phyloP scores from a whole-genome alignment of 2,329 filamentous ascomycete genomes.

The Arthrobotrys conoides region DNA sequence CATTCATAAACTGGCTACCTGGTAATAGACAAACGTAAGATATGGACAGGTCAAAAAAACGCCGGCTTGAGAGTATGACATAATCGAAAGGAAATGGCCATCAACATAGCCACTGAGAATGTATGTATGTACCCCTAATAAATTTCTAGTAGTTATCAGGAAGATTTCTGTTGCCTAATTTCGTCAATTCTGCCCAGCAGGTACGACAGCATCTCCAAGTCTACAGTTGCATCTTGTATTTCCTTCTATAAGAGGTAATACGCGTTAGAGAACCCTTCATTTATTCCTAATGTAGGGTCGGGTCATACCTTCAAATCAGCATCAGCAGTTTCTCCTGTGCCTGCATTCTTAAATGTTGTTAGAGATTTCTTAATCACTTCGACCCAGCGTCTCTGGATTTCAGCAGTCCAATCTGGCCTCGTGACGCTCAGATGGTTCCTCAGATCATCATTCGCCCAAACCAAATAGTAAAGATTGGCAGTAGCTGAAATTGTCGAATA shows the following conservation, averaged over 20 bases:
- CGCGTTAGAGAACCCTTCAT: conserved; percentile 9
- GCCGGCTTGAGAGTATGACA: conserved; percentile 37
- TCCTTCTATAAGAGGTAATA: conserved; percentile 27
- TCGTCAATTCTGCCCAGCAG: conserved; percentile 55
- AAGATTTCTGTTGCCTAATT: conserved; percentile 51
- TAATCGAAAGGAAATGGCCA: conserved; percentile 4
- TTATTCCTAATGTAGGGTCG: background rate
- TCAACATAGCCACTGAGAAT: conserved; percentile 1
- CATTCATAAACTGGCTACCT: conserved; percentile 5
- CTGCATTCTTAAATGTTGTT: conserved; percentile 35
- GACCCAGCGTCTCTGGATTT: conserved; percentile 53
- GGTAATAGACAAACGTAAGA: conserved; percentile 1
- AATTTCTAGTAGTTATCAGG: conserved; percentile 4
- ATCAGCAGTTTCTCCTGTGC: conserved; percentile 18
- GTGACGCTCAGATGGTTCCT: conserved; percentile 40
- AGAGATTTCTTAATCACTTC: conserved; percentile 53
- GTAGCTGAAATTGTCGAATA: conserved; percentile 63
- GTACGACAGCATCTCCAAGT: conserved; percentile 54
- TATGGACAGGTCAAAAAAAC: conserved; percentile 19
- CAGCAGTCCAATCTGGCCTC: conserved; percentile 37
- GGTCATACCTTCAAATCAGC: conserved; percentile 43
- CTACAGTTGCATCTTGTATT: conserved; percentile 39
- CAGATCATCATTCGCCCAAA: conserved; percentile 60
- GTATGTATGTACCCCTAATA: conserved; percentile 3
- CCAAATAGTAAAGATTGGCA: conserved; percentile 63